phyloP scores from a whole-genome alignment of 495 filamentous ascomycete species.

The Neurospora sp. region DNA sequence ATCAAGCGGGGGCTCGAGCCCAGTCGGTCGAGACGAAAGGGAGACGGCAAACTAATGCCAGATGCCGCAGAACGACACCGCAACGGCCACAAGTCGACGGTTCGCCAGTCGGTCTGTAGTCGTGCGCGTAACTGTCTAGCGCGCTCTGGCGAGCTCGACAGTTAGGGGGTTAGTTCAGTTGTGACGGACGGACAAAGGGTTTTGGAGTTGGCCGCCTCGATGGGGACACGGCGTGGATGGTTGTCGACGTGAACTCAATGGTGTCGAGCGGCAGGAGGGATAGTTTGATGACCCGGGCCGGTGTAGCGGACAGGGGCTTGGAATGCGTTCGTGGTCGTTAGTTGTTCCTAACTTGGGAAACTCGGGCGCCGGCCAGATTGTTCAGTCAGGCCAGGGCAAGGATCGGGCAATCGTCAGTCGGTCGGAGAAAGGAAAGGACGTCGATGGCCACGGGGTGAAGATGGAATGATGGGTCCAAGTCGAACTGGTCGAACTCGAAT shows the following conservation, averaged over 20 bases:
- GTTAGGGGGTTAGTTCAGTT: not conserved
- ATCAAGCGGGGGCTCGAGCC: not conserved
- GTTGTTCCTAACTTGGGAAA: not conserved
- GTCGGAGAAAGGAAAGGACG: not conserved
- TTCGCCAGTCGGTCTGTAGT: not conserved
- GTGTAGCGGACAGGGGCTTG: not conserved
- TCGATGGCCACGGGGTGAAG: not conserved
- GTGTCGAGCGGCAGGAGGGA: not conserved
- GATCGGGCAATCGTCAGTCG: not conserved
- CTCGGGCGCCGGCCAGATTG: not conserved
- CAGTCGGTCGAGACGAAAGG: not conserved
- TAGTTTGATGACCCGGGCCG: not conserved
- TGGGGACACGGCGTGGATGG: not conserved
- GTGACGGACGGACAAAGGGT: not conserved
- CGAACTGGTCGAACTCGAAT: not conserved
- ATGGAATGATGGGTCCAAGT: not conserved
- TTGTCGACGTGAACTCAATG: not conserved
- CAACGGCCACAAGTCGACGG: not conserved
- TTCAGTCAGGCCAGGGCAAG: not conserved
- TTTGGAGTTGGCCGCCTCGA: not conserved
- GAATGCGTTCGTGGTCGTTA: not conserved
- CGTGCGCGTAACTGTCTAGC: not conserved
- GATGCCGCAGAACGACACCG: not conserved
- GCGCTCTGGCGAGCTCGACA: not conserved
- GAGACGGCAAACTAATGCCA: not conserved